A percentile compares a stretch with the other conserved stretches of the same genome.
phyloP scores from a whole-genome alignment of 345 rosid genomes.

The Populus ilicifolia region DNA sequence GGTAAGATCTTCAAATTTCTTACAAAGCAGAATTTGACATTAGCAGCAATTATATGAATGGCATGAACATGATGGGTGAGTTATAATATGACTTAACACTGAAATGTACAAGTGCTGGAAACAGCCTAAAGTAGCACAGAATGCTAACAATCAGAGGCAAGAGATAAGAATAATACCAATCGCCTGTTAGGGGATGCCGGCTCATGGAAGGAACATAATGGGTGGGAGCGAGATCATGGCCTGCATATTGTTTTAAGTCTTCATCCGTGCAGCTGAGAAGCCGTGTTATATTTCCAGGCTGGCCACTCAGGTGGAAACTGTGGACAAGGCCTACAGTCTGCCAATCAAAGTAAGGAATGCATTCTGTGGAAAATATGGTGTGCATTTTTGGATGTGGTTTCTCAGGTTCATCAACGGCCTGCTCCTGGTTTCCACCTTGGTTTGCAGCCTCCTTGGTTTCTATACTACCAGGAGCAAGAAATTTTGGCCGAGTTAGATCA shows the following conservation, averaged over 20 bases:
- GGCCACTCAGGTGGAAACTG: constrained; percentile 85
- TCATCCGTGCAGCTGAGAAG: constrained; percentile 97
- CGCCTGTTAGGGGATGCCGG: constrained; percentile 86
- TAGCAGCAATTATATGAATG: not conserved
- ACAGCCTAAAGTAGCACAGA: not conserved
- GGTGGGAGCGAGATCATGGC: constrained; percentile 91
- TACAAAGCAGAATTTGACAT: not conserved
- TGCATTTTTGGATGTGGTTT: constrained; percentile 72
- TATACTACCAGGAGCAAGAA: constrained; percentile 32
- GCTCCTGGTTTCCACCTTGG: constrained; percentile 28
- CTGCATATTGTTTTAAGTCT: constrained; percentile 63
- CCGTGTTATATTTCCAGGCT: constrained; percentile 89
- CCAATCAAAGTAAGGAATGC: constrained; percentile 93
- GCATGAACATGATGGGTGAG: not conserved
- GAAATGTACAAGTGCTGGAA: not conserved
- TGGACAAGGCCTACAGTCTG: constrained; percentile 96
- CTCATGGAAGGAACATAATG: constrained; percentile 99
- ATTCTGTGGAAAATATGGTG: constrained; percentile 91
- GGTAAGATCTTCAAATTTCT: not conserved
- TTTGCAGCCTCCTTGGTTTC: constrained; percentile 34
- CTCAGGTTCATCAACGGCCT: constrained; percentile 37
- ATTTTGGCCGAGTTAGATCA: constrained; percentile 70
- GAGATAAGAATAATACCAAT: constrained; percentile 59
- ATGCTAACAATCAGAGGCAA: not conserved
- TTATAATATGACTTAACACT: not conserved